Conservation (phyloP, 306 rosid species). For the Oemleria cerasiformis region DNA sequence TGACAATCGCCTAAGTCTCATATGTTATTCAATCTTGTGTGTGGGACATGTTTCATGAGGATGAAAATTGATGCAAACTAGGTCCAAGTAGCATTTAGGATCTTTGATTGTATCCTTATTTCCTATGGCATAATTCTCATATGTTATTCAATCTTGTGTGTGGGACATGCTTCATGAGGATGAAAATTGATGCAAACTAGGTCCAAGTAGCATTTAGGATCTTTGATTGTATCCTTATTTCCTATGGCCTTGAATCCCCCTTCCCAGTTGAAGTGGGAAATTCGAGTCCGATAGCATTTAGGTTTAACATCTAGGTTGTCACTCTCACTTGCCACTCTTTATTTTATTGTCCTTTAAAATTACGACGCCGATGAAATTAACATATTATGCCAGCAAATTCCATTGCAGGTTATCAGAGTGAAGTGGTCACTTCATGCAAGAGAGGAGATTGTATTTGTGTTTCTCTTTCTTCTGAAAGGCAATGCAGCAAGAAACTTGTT, state of each 20-base stretch:
- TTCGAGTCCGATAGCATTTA: neutral
- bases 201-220: too few relatives aligned
- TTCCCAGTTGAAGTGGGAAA: neutral
- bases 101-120: neutral
- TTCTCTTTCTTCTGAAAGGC: constrained; percentile 83
- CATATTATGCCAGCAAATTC: neutral
- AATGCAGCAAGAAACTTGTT: constrained; percentile 50
- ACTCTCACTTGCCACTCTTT: neutral
- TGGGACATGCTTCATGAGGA: too few relatives aligned
- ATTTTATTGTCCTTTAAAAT: neutral
- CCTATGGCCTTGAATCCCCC: neutral
- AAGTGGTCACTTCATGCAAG: constrained; percentile 98
- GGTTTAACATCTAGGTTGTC: neutral
- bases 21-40: too few relatives aligned
- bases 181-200: too few relatives aligned
- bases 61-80: too few relatives aligned
- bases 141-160: too few relatives aligned
- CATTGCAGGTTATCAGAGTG: constrained; percentile 86
- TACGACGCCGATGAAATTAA: neutral
- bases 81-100: too few relatives aligned
- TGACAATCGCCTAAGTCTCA: neutral
- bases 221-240: neutral
- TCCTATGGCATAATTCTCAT: neutral
- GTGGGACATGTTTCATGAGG: too few relatives aligned
- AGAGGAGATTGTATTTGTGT: constrained; percentile 85